Percentiles rank a stretch among this genome's conserved stretches.
These are phyloP conservation scores for Cladosporium austrohemisphaericum DNA, from an alignment of 2,329 filamentous ascomycete species.

Conservation along the genomic window DNA sequence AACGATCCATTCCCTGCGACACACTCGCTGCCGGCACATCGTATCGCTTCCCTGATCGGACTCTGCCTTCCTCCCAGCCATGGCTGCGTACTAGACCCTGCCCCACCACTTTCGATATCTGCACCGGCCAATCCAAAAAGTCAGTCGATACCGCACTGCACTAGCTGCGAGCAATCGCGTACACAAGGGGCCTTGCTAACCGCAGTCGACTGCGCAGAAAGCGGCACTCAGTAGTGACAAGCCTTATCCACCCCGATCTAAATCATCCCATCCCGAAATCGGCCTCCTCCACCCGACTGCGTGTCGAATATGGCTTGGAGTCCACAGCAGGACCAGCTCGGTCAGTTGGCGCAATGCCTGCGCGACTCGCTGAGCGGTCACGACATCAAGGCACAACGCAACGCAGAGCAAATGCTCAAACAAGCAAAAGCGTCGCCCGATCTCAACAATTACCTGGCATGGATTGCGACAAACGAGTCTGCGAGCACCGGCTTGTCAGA, in stretches of 20 bases:
- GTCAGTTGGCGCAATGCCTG: constrained; percentile 83
- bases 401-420: constrained; percentile 86
- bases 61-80: neutral
- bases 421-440: constrained; percentile 86
- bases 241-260: neutral
- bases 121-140: constrained; percentile 5
- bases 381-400: constrained; percentile 75
- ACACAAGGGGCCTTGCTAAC: neutral
- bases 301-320: constrained; percentile 77
- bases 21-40: neutral
- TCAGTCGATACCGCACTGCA: constrained; percentile 5
- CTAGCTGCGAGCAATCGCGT: neutral
- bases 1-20: too few species aligned
- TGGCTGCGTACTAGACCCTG: constrained; percentile 1
- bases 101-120: constrained; percentile 14
- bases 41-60: neutral
- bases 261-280: neutral
- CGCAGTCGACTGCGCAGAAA: neutral
- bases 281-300: neutral
- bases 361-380: constrained; percentile 87
- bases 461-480: constrained; percentile 70
- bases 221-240: neutral
- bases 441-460: constrained; percentile 95
- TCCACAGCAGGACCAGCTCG: constrained; percentile 79
- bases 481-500: constrained; percentile 52